phyloP scores from a whole-genome alignment of 192 early-diverging fungal species.

The Gigaspora rosea region DNA sequence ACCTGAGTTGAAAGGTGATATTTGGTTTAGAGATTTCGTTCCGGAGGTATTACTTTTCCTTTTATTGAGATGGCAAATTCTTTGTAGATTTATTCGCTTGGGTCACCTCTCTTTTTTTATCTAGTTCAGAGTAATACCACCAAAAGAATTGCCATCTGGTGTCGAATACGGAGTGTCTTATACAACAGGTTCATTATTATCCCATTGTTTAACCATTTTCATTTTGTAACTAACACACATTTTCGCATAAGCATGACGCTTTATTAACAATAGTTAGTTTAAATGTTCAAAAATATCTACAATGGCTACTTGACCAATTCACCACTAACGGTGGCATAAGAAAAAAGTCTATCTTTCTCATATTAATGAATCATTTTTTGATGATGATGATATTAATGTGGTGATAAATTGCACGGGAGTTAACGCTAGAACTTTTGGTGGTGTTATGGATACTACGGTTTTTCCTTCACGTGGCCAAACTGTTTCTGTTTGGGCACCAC shows the following conservation, averaged over 20 bases:
- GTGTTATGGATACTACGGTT: slow-evolving; percentile 66
- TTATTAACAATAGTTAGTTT: slow-evolving; percentile 59
- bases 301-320: slow-evolving; percentile 62
- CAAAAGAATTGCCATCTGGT: neutral
- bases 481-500: slow-evolving; percentile 69
- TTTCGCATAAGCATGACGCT: neutral
- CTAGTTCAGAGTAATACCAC: neutral
- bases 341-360: slow-evolving; percentile 39
- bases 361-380: slow-evolving; percentile 47
- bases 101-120: too few species aligned
- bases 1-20: too few species aligned
- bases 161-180: neutral
- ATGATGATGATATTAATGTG: slow-evolving; percentile 46
- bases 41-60: too few species aligned
- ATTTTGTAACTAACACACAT: neutral
- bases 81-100: too few species aligned
- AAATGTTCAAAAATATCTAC: slow-evolving; percentile 64
- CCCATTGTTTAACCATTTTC: neutral
- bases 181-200: neutral
- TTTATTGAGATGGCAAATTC: too few species aligned
- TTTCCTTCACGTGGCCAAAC: slow-evolving; percentile 79
- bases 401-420: slow-evolving; percentile 83
- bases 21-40: too few species aligned
- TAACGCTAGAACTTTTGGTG: slow-evolving; percentile 62
- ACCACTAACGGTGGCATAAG: slow-evolving; percentile 55